phyloP scores from a whole-genome alignment of 768 basidiomycete genomes.

The Hericium alpestre region DNA sequence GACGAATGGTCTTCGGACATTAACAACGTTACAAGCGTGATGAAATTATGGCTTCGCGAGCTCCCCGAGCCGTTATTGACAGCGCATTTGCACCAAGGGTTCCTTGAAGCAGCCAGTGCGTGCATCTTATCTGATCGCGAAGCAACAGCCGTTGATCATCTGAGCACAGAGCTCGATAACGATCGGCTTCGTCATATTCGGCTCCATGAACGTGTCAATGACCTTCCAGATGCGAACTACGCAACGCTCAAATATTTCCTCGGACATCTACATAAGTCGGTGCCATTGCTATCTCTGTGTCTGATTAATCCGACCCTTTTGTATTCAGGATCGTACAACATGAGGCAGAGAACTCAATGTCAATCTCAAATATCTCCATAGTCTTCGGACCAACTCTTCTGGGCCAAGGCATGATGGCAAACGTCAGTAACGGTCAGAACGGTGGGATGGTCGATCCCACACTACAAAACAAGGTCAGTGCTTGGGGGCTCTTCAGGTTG shows the following conservation, averaged over 20 bases:
- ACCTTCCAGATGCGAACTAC: conserved; percentile 97
- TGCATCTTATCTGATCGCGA: conserved; percentile 4
- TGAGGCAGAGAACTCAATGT: conserved; percentile 81
- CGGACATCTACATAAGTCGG: conserved; percentile 85
- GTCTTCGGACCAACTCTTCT: conserved; percentile 98
- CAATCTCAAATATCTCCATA: conserved; percentile 84
- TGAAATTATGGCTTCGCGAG: conserved; percentile 95
- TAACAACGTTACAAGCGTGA: conserved; percentile 87
- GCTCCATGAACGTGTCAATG: conserved; percentile 94
- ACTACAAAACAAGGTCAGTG: conserved; percentile 57
- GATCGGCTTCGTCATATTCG: conserved; percentile 92
- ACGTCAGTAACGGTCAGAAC: conserved; percentile 26
- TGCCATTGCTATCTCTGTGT: conserved; percentile 1
- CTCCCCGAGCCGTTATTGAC: conserved; percentile 91
- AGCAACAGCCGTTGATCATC: background rate
- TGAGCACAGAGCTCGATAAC: conserved; percentile 69
- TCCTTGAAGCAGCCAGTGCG: conserved; percentile 92
- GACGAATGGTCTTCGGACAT: conserved; percentile 92
- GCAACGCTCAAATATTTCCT: conserved; percentile 92
- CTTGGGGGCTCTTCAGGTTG: too few species aligned
- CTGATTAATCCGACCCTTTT: background rate
- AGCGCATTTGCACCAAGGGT: conserved; percentile 72
- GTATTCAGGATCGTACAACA: conserved; percentile 59
- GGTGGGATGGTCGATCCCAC: conserved; percentile 59
- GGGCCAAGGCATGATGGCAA: conserved; percentile 41